Evolutionary conservation across 441 rosid species (phyloP).

Genomic region (Corymbia citriodora): DNA sequence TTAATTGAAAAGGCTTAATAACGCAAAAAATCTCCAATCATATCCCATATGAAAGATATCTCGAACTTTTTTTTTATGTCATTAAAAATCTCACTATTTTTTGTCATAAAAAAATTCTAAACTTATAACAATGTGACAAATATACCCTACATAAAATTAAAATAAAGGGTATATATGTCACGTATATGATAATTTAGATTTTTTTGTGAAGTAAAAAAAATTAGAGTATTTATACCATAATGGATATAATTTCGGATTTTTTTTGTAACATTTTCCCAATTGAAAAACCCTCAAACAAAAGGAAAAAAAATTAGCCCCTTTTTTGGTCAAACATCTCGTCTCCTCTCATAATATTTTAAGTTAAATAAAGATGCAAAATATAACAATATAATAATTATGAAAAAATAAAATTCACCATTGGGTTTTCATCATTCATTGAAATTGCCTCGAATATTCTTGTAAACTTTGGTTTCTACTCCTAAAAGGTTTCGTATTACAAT

Average conservation of each 20-base stretch:
- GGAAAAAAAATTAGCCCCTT: rapidly evolving
- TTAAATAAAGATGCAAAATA: neutral
- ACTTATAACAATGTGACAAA: rapidly evolving
- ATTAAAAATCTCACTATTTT: too few species aligned
- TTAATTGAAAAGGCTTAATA: neutral
- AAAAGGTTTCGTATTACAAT: too few species aligned
- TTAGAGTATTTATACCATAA: rapidly evolving
- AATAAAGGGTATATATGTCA: rapidly evolving
- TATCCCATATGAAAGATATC: neutral
- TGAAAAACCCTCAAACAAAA: neutral
- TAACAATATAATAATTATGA: neutral
- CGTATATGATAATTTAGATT: too few species aligned
- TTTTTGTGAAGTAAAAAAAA: rapidly evolving
- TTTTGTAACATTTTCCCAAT: neutral
- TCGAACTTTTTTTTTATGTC: neutral
- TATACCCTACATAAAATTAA: rapidly evolving
- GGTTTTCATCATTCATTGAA: neutral
- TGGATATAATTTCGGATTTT: neutral
- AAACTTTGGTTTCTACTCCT: neutral
- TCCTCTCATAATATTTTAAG: neutral
- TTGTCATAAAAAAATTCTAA: too few species aligned
- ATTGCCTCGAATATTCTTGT: neutral
- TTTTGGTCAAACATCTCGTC: neutral
- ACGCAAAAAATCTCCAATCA: neutral
- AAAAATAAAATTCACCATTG: neutral